Evolutionary conservation across 2,329 filamentous ascomycete species (phyloP), one percentile per base, ranked within the genome.

Genomic region (Nemania abortiva): DNA sequence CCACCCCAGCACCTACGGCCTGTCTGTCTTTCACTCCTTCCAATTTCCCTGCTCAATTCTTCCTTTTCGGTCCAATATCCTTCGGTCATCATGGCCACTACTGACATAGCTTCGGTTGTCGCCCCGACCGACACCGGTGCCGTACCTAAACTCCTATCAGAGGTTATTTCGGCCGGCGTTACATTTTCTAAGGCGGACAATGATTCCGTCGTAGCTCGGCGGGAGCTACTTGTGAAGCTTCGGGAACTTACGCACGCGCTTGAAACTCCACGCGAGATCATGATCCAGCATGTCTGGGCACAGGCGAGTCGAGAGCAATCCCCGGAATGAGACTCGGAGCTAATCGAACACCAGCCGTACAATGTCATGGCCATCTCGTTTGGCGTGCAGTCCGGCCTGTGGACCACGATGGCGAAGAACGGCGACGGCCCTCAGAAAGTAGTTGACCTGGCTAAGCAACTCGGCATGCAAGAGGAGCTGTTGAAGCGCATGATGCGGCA

Each of bases 401-500:
- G 65, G 65, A 63, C 6, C 37, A 22, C 65, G 15, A 68, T 68
- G 65, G 20, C 60, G 24, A 68, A 49, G 1, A 64, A 64, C 64
- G 65, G 65, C 20, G 54, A 60, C 22, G 55, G 55, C 1, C 55
- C 55, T 27, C 63, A 65, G 55, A 65, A 45, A 9, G 63, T 54
- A 39, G 55, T 22, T n/a, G 63, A 65, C 55, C 47, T 65, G 10
- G 63, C 63, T 2, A 60, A 42, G 60, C 65, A 68, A 27, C 11
- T 68, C 7, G 65, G 59, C 27, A 29, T 68, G 42, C 59, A 68
- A 27, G 59, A 58, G 29, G 65, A 68, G 53, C 65, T 68, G 3
- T 59, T 68, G 29, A 31, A 50, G 47, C 69, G 69, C 57, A 68
- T 83, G 37, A 73, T 83, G 73, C 74, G 79, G 15, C 82, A 83